Base-by-base conservation (phyloP, 2,329 filamentous ascomycete species). In the Pestalotiopsis sp. region DNA sequence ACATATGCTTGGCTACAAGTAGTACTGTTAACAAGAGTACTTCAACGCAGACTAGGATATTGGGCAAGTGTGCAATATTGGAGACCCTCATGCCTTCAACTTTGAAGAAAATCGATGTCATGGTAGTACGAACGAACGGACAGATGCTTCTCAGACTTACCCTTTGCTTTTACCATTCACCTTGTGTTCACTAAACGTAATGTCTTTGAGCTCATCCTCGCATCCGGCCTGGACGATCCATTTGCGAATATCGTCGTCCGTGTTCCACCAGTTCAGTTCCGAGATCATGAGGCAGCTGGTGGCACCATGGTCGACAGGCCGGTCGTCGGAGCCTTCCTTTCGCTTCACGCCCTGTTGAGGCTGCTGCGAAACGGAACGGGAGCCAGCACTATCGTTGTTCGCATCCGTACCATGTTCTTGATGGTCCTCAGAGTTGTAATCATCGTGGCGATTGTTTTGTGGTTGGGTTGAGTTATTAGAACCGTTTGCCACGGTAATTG, bases 91-190 rank as follows among this genome's bases (percentile, higher is more conserved):
- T 27, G 27, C 14, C 57, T 59, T 59, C 20, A 17, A 31, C 20
- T 25, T 4, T 36, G 57, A 59, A 59, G 23, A 57, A 59, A 27
- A 17, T 52, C 20, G 45, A 4, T 20, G 45, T 9, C 20, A 9
- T 14, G 20, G 25, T 5, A 25, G 6, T 27, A 7, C 7, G 57
- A 23, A 11, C 3, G n/a, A 57, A 12, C n/a, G 25, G 45, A 58
- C n/a, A 31, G 17, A 27, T 27, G 57, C 6, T 36, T 6, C n/a
- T 11, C 9, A 17, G 23, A 81, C 90, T 72, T 86, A 97, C 95
- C 96, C 95, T 84, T 98, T 98, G 82, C 94, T 97, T 83, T 99
- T 99, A 74, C 96, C 96, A 74, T 99, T 99, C 62, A 98, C 95
- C 79, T 99, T 99, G 81, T 98, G 96, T 79, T 99, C 96, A 76